Evolutionary conservation across 305 asterid species (phyloP), one percentile per base, ranked within the genome.

Genomic region (Stenogyne calaminthoides): DNA sequence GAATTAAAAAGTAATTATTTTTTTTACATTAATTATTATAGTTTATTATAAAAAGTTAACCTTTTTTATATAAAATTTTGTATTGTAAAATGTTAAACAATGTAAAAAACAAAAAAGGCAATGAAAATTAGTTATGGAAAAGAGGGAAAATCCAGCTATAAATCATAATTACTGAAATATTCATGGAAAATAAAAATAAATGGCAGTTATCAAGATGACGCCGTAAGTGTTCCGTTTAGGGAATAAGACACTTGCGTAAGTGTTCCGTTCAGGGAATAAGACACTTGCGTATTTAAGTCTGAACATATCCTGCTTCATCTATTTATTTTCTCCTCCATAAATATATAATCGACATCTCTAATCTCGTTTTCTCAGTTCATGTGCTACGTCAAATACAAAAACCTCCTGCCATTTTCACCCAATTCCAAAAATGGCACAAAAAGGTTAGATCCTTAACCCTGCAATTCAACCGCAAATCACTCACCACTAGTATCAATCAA

Each of bases 381-480:
- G 44, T 66, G 68, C 44, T 15, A 20, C 77, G 76, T 64, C 36
- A 74, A 64, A 55, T 29, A 71, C 36, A 70, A 54, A 29, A 60
- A 54, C 70, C 61, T 63, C 77, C 73, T 36, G 9, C 81, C 83
- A 70, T 70, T 79, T 52, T 64, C 67, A 20, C 73, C 74, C 67
- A 42, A 42, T 42, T 18, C 42, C 7, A 69, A 52, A 72, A 65
- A 91, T 91, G 97, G 93, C 92, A 3, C 74, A 70, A 69, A 77
- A 83, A 80, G 93, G 97, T 47, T 65, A 51, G 34, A 14, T 61
- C 62, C 2, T 27, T 18, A 40, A 36, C 63, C 49, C 32, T 22
- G 27, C 29, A 16, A 0, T 74, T 44, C 64, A 16, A 56, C 34
- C 85, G 37, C 37, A 39, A 39, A 12, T 22, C 72, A 39, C 68